phyloP scores from a whole-genome alignment of 768 basidiomycete species.

The Lentinula boryana region DNA sequence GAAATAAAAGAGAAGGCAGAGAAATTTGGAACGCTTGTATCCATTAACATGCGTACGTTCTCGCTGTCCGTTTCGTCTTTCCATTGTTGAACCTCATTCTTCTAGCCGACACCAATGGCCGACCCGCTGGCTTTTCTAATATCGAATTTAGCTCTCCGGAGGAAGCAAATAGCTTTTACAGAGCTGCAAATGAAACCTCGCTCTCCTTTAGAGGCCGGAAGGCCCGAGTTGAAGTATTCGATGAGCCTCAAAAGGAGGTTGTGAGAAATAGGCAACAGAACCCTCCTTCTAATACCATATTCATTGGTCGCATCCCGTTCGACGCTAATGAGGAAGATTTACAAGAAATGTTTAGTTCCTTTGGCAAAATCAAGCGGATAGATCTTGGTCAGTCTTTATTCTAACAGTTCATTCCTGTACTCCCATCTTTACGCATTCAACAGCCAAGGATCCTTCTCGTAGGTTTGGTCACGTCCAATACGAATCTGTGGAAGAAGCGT shows the following conservation, averaged over 20 bases:
- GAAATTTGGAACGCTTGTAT: background rate
- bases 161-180: background rate
- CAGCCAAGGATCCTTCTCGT: background rate
- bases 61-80: background rate
- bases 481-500: background rate
- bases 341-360: background rate
- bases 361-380: background rate
- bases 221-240: background rate
- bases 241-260: background rate
- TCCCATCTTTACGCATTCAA: background rate
- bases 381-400: background rate
- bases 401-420: background rate
- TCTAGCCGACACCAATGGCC: background rate
- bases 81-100: background rate
- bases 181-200: background rate
- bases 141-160: background rate
- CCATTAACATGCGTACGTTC: conserved; percentile 3
- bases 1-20: conserved; percentile 4
- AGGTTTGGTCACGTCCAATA: background rate
- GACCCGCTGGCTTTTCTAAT: conserved; percentile 2
- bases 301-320: background rate
- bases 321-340: background rate
- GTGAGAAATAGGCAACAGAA: background rate
- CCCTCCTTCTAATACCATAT: background rate
- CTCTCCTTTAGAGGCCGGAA: background rate